Evolutionary conservation across 257 asterid species (phyloP), one percentile per base, ranked within the genome.

Genomic region (Ophiorrhiza pumila): DNA sequence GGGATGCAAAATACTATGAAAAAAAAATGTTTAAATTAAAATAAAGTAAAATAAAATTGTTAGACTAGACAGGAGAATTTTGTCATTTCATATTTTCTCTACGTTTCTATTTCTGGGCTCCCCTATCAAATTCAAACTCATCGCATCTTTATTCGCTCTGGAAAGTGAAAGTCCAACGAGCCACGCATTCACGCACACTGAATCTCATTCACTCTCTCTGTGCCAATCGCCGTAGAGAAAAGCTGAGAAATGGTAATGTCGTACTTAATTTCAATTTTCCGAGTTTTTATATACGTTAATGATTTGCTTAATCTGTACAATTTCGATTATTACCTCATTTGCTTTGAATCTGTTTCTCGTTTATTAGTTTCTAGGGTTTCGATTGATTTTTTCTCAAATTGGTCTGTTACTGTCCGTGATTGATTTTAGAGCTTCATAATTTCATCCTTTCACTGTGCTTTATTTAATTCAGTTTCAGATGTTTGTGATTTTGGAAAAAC

Each of bases 121-220:
- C 63, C 71, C 64, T 17, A 27, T 45, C 68, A 68, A 45, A 34
- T 75, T 67, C 74, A 75, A 75, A 75, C n/a, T 67, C 74, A 1
- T 37, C 37, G 0, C 52, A 25, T 13, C 55, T 7, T 45, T 3
- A 27, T 22, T 61, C 57, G 66, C 61, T 41, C 69, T 14, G 68
- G 13, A 7, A 43, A 74, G 53, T 22, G 52, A 8, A 52, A 42
- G 25, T 4, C 25, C 52, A 14, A 25, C 71, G 17, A 52, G 50
- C 27, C 17, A 3, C 63, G 0, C 37, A 23, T 32, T n/a, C 34
- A 9, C n/a, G n/a, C 73, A 22, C 29, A 3, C 56, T 32, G 15
- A 73, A 34, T 11, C 31, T 2, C 68, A 37, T n/a, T 64, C 45
- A 12, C 57, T 53, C 68, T 52, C 17, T 11, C 4, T 0, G 15